Evolutionary conservation across 1,284 basidiomycete genomes (phyloP), one percentile per base, ranked within the genome.

Genomic region (Albatrellus sp.): DNA sequence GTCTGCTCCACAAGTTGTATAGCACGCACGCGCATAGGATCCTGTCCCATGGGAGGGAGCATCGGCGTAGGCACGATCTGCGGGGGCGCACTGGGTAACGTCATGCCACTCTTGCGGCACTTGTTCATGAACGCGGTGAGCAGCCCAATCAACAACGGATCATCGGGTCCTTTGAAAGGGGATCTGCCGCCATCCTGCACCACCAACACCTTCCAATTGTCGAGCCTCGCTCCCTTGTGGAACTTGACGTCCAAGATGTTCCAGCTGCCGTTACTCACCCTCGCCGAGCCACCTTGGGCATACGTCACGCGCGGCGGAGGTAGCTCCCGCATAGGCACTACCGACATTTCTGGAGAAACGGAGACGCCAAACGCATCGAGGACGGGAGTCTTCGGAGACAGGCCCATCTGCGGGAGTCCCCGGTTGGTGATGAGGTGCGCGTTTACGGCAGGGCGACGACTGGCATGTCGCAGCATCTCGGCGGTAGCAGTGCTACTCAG

Each of bases 241-340:
- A 85, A 83, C 54, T 74, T 73, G 42, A 80, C 75, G 17, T 78
- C 66, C 20, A 79, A 55, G 43, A 85, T 75, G 50, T 86, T 86
- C 85, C 85, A 88, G 20, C 71, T 70, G 0, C 77, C 84, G 34
- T 79, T 71, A 20, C 52, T 61, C 11, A 74, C 65, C 7, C 52
- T 58, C 1, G 75, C 75, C 5, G 48, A 57, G 40, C 31, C 24
- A 10, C 39, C n/a, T 3, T 3, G 3, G 5, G 59, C 62, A 54
- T 87, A 86, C 2, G 65, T 62, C 32, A 87, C 53, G 1, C 52
- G 50, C 0, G 85, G 85, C 0, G 79, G 59, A 0, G 62, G 64
- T 2, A 88, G 70, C 45, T 81, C 68, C 14, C 85, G 72, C 1
- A 61, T 76, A 2, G 80, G 80, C 3, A 83, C 59, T 4, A 69